phyloP scores from a whole-genome alignment of 257 asterid genomes.

The Mentha longifolia region DNA sequence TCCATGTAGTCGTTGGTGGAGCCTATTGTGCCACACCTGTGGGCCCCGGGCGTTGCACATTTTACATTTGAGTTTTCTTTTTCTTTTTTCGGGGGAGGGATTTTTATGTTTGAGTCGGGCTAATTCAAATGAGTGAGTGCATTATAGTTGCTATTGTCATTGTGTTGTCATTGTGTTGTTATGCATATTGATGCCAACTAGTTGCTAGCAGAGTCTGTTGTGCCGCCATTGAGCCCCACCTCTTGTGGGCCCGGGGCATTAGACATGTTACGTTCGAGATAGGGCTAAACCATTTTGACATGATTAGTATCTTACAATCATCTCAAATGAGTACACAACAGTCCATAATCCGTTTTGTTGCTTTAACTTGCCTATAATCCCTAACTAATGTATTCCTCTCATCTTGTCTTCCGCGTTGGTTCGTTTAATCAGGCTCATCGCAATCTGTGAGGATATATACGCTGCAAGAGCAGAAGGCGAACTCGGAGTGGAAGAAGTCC shows the following conservation, averaged over 20 bases:
- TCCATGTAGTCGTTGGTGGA: neutral
- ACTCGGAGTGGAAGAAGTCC: constrained; percentile 94
- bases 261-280: neutral
- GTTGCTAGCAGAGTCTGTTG: too few species aligned
- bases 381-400: neutral
- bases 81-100: too few species aligned
- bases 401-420: neutral
- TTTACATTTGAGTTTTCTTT: too few species aligned
- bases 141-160: too few species aligned
- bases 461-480: constrained; percentile 99
- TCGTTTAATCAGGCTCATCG: constrained; percentile 71
- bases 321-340: neutral
- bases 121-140: too few species aligned
- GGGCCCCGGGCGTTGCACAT: too few species aligned
- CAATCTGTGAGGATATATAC: constrained; percentile 96
- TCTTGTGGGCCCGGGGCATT: neutral
- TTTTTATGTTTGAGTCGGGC: too few species aligned
- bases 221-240: neutral
- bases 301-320: neutral
- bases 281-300: neutral
- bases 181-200: too few species aligned
- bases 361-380: neutral
- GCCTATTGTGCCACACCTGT: neutral
- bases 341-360: neutral
- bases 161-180: too few species aligned